Evolutionary conservation across 1,284 basidiomycete genomes (phyloP).

Genomic region (Vanrija sp.): DNA sequence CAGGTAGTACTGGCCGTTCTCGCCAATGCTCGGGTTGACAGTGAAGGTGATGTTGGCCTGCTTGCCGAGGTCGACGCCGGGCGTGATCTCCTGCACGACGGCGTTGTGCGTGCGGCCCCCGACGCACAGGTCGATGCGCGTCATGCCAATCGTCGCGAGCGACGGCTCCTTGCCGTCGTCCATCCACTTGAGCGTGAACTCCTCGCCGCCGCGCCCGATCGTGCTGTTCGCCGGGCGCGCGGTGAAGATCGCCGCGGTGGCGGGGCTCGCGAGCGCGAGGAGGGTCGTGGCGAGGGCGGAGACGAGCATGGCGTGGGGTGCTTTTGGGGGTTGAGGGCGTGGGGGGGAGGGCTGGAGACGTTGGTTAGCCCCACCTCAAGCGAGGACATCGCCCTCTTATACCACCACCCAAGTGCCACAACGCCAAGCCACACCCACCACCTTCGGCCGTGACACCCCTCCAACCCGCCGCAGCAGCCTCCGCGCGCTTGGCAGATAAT

Average conservation of each 20-base stretch:
- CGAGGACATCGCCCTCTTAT: too few relatives aligned
- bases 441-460: too few relatives aligned
- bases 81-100: not conserved
- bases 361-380: too few relatives aligned
- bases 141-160: not conserved
- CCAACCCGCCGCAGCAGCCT: too few relatives aligned
- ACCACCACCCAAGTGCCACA: too few relatives aligned
- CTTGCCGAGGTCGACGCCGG: not conserved
- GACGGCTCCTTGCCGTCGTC: not conserved
- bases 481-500: too few relatives aligned
- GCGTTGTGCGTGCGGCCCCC: not conserved
- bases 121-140: not conserved
- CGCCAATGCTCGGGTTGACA: not conserved
- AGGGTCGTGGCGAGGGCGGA: not conserved
- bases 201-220: not conserved
- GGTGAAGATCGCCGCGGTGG: not conserved
- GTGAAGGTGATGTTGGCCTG: not conserved
- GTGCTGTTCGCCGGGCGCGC: not conserved
- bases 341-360: too few relatives aligned
- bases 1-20: not conserved
- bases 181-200: not conserved
- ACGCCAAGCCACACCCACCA: too few relatives aligned
- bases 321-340: too few relatives aligned
- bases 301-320: too few relatives aligned
- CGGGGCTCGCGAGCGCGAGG: not conserved